Evolutionary conservation across 257 asterid species (phyloP).

Genomic region (Lavandula angustifolia): DNA sequence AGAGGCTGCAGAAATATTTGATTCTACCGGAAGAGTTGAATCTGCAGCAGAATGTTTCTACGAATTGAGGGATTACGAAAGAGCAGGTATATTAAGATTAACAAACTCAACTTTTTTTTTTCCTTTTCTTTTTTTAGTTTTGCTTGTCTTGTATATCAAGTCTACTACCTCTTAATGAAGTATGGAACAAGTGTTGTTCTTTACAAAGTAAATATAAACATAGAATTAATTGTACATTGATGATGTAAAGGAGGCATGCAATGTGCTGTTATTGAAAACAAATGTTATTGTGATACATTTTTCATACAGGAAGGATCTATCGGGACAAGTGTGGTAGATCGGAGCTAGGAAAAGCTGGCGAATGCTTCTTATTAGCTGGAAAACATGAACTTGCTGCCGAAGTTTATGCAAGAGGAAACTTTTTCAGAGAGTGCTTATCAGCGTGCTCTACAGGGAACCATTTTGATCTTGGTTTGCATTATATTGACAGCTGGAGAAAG

Average conservation of each 20-base stretch:
- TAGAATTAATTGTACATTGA: too few relatives aligned
- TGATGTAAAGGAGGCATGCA: too few relatives aligned
- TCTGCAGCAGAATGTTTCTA: constrained; percentile 66
- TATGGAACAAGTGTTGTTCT: too few relatives aligned
- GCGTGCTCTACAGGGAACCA: constrained; percentile 46
- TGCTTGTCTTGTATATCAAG: too few relatives aligned
- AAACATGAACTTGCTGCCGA: constrained; percentile 42
- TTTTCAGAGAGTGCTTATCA: constrained; percentile 49
- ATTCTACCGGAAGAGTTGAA: constrained; percentile 48
- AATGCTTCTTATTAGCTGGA: constrained; percentile 49
- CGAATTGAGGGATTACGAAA: constrained; percentile 57
- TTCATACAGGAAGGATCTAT: constrained; percentile 50
- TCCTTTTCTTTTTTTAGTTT: too few relatives aligned
- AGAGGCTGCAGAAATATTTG: constrained; percentile 68
- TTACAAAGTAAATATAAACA: too few relatives aligned
- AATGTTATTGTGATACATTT: background rate
- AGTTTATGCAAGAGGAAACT: constrained; percentile 46
- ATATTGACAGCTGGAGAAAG: constrained; percentile 58
- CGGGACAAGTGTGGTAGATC: constrained; percentile 33
- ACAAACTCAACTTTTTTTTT: too few relatives aligned
- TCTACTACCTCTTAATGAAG: too few relatives aligned
- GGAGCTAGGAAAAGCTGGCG: constrained; percentile 41
- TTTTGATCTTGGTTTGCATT: constrained; percentile 48
- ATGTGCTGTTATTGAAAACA: too few relatives aligned
- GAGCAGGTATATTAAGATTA: constrained; percentile 48